Conservation (phyloP, 306 rosid species). For the Neltuma alba region DNA sequence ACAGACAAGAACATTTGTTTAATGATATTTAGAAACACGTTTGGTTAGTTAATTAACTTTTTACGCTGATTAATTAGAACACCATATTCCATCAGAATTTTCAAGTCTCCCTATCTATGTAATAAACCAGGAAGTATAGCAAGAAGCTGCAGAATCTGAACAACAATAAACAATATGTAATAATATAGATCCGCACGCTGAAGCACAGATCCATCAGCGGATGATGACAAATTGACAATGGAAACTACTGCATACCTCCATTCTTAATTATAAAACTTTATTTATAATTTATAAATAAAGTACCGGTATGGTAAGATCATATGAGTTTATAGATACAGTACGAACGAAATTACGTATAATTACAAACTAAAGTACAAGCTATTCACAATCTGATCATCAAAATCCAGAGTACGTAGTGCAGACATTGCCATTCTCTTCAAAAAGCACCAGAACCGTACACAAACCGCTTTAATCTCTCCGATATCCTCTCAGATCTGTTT, state of each 20-base stretch:
- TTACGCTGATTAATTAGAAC: background rate
- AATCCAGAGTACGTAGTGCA: background rate
- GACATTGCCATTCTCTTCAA: background rate
- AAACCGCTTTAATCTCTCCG: conserved; percentile 47
- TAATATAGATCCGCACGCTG: background rate
- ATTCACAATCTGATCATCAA: background rate
- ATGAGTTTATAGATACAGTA: background rate
- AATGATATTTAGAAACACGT: background rate
- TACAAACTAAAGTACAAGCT: background rate
- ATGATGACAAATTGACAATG: background rate
- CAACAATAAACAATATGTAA: background rate
- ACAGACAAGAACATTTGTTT: background rate
- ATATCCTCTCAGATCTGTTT: conserved; percentile 41
- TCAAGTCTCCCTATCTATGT: background rate
- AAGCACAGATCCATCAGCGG: background rate
- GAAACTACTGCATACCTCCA: too few relatives aligned
- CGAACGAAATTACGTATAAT: background rate
- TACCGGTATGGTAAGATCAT: background rate
- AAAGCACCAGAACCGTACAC: conserved; percentile 25
- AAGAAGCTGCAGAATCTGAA: background rate
- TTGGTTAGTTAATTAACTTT: background rate
- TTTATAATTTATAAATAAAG: too few relatives aligned
- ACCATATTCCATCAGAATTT: background rate
- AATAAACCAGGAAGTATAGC: background rate
- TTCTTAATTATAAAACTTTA: too few relatives aligned